Evolutionary conservation across 345 rosid species (phyloP).

Genomic region (Rhodamnia rubescens): DNA sequence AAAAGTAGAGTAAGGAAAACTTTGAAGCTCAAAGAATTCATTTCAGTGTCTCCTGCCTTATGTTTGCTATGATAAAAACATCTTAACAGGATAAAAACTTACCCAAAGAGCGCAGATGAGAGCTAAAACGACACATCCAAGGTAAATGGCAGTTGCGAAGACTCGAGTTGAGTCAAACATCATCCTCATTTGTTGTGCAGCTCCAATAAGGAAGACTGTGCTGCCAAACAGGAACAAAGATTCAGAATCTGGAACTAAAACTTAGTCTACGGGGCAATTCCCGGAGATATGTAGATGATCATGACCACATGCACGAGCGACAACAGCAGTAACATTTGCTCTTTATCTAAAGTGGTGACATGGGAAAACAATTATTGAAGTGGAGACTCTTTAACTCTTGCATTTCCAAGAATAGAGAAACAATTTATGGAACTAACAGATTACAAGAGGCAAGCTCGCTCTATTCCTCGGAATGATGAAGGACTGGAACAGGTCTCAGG

Average conservation of each 20-base stretch:
- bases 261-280: neutral
- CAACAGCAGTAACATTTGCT: neutral
- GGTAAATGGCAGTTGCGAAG: slow-evolving; percentile 65
- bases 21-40: neutral
- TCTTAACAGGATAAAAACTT: slow-evolving; percentile 7
- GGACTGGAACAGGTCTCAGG: neutral
- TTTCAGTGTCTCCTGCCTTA: neutral
- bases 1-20: neutral
- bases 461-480: neutral
- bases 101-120: slow-evolving; percentile 89
- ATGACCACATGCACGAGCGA: neutral
- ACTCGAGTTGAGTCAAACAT: slow-evolving; percentile 75
- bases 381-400: neutral
- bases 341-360: neutral
- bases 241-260: slow-evolving; percentile 3
- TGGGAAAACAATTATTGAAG: neutral
- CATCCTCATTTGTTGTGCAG: slow-evolving; percentile 64
- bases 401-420: neutral
- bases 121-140: slow-evolving; percentile 60
- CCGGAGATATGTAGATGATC: neutral
- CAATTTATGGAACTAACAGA: neutral
- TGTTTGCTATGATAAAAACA: neutral
- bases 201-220: slow-evolving; percentile 92
- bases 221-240: slow-evolving; percentile 45
- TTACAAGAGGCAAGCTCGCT: neutral